Evolutionary conservation across 768 basidiomycete species (phyloP).

Genomic region (Candolleomyces aberdarensis): DNA sequence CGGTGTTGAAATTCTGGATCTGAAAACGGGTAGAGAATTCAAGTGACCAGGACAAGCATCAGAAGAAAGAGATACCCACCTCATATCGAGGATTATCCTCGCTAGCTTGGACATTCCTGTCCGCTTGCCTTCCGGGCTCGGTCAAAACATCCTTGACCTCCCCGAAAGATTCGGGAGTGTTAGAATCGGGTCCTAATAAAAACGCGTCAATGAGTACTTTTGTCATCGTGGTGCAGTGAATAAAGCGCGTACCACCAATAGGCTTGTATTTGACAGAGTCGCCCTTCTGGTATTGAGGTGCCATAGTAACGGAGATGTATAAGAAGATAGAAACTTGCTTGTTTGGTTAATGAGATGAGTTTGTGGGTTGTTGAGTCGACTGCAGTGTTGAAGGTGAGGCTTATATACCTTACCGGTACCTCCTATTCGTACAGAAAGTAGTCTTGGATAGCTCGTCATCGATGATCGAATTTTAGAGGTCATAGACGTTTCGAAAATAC

Average conservation of each 20-base stretch:
- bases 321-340: too few relatives aligned
- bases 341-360: too few relatives aligned
- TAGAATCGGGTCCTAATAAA: conserved; percentile 1
- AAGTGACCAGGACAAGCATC: too few relatives aligned
- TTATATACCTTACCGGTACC: too few relatives aligned
- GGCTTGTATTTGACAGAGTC: conserved; percentile 6
- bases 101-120: conserved; percentile 7
- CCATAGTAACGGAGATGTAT: neutral
- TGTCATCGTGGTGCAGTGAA: too few relatives aligned
- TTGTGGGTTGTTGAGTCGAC: too few relatives aligned
- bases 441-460: too few relatives aligned
- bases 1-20: conserved; percentile 8
- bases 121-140: neutral
- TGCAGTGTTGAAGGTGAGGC: too few relatives aligned
- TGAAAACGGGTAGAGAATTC: neutral
- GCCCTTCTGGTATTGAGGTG: conserved; percentile 9
- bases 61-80: neutral
- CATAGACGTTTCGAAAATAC: too few relatives aligned
- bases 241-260: conserved; percentile 1
- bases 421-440: too few relatives aligned
- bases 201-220: too few relatives aligned
- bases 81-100: conserved; percentile 5
- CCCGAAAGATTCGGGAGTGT: conserved; percentile 1
- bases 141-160: conserved; percentile 2
- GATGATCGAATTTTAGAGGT: too few relatives aligned